These are phyloP conservation scores for Aspergillus sp. DNA, from an alignment of 2,329 filamentous ascomycete species.

Conservation along the genomic window DNA sequence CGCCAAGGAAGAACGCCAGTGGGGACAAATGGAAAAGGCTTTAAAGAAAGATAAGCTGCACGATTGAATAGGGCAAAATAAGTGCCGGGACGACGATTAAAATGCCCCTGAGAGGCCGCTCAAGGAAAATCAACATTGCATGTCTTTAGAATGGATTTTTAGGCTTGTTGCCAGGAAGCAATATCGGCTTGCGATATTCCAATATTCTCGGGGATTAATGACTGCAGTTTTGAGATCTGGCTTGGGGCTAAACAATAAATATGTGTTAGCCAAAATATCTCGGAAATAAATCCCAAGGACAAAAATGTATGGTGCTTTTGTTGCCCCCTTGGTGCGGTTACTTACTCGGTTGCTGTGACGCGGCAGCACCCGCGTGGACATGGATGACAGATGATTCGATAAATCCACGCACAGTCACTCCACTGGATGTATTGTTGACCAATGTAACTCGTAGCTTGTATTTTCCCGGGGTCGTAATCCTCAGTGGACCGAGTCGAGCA, in stretches of 20 bases:
- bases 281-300: neutral
- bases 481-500: constrained; percentile 28
- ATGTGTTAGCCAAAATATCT: constrained; percentile 15
- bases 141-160: neutral
- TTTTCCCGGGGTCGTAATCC: constrained; percentile 28
- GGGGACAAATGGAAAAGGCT: neutral
- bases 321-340: constrained; percentile 3
- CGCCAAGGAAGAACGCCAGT: neutral
- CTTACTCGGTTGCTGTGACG: constrained; percentile 31
- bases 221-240: constrained; percentile 26
- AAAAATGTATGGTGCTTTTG: neutral
- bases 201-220: constrained; percentile 30
- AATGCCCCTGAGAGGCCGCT: neutral
- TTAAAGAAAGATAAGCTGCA: neutral
- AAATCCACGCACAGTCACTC: constrained; percentile 30
- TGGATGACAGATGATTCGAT: constrained; percentile 31
- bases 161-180: constrained; percentile 28
- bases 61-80: neutral
- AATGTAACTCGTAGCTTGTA: constrained; percentile 35
- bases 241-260: constrained; percentile 19
- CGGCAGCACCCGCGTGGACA: constrained; percentile 27
- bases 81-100: neutral
- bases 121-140: neutral
- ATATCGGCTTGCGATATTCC: constrained; percentile 33
- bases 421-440: constrained; percentile 27